Base-by-base conservation (phyloP, 2,329 filamentous ascomycete species). In the Fusarium longipes region DNA sequence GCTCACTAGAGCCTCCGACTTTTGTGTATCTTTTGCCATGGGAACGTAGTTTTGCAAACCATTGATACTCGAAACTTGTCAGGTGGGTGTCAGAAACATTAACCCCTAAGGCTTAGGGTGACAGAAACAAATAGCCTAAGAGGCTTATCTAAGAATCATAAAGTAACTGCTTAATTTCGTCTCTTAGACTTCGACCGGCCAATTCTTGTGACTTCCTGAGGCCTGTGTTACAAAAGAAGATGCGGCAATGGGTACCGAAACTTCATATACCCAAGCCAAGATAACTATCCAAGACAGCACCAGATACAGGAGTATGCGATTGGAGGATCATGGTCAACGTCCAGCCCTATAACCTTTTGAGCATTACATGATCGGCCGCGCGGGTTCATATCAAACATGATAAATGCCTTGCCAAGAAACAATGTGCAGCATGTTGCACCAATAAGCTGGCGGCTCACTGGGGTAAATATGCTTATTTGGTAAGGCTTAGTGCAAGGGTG, bases 21-120 rank as follows among this genome's bases (percentile, higher is more conserved):
- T 65, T 20, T 36, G 42, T 29, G n/a, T 7, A 14, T 35, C 18
- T 33, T 24, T 62, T 12, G 39, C 51, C 65, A 68, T 68, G 3
- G 6, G 12, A 6, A 5, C 4, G 1, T 10, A 20, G 10, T 30
- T 24, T 24, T 38, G 12, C 15, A 51, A 14, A 12, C 24, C 22
- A 50, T 64, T n/a, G 9, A 48, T 20, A 62, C 27, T 38, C 20
- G 14, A 48, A 24, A n/a, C n/a, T n/a, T n/a, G n/a, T n/a, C n/a
- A n/a, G n/a, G n/a, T n/a, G n/a, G n/a, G n/a, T n/a, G n/a, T n/a
- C n/a, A n/a, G n/a, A n/a, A n/a, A n/a, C n/a, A n/a, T n/a, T n/a
- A n/a, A n/a, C n/a, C n/a, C n/a, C n/a, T n/a, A n/a, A n/a, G n/a
- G n/a, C n/a, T n/a, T n/a, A n/a, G n/a, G n/a, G n/a, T n/a, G n/a